Percentiles rank a stretch among this genome's conserved stretches.
Evolutionary conservation across 345 rosid genomes (phyloP).

Genomic region (Theobroma cacao): DNA sequence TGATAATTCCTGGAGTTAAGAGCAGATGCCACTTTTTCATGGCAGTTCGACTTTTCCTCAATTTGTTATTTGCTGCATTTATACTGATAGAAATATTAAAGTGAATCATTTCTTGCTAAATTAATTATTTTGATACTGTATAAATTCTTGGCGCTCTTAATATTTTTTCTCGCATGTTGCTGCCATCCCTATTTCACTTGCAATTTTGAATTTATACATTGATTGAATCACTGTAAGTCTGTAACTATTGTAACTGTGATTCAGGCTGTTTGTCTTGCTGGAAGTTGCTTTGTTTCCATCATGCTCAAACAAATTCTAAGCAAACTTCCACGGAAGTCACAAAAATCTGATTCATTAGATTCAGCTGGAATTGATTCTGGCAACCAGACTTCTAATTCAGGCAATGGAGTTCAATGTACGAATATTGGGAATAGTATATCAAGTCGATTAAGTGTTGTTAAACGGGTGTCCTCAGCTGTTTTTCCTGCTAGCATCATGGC

Average conservation of each 20-base stretch:
- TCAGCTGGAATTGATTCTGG: constrained; percentile 40
- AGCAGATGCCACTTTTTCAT: background rate
- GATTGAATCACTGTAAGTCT: background rate
- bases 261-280: constrained; percentile 25
- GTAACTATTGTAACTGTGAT: constrained; percentile 10
- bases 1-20: background rate
- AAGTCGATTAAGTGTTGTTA: constrained; percentile 68
- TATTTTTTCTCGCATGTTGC: background rate
- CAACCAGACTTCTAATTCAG: constrained; percentile 31
- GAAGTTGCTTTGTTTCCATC: constrained; percentile 26
- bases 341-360: constrained; percentile 45
- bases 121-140: background rate
- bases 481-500: constrained; percentile 74
- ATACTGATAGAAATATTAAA: constrained; percentile 9
- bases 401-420: constrained; percentile 50
- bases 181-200: background rate
- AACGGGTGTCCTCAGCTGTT: constrained; percentile 78
- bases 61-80: constrained; percentile 5
- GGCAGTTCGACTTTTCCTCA: background rate
- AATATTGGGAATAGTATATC: constrained; percentile 56
- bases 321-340: constrained; percentile 66
- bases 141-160: background rate
- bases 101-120: constrained; percentile 4
- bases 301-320: constrained; percentile 84
- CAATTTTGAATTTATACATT: background rate